Conservation (phyloP, 73 alveolate species). For the Effrenium voratum region DNA sequence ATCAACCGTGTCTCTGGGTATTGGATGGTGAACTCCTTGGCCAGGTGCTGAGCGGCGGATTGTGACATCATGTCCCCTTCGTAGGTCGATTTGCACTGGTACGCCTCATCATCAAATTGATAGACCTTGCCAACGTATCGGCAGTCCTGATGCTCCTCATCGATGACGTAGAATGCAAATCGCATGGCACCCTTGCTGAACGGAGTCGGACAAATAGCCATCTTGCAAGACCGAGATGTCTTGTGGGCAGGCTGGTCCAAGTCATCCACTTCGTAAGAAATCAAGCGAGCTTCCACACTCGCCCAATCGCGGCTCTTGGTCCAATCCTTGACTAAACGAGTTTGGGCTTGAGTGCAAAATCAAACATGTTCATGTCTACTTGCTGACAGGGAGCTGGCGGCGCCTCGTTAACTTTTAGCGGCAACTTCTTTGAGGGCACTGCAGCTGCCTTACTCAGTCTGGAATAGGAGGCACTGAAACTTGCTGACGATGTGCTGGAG, state of each 20-base stretch:
- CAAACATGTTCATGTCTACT: neutral
- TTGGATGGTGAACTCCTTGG: slow-evolving; percentile 43
- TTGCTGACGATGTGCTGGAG: neutral
- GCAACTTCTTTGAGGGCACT: neutral
- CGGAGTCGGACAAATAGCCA: slow-evolving; percentile 33
- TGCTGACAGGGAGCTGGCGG: neutral
- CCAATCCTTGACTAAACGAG: neutral
- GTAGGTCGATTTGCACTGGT: slow-evolving; percentile 40
- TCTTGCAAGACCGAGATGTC: neutral
- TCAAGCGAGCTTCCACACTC: slow-evolving; percentile 11
- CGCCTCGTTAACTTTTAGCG: neutral
- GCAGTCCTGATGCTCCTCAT: slow-evolving; percentile 24
- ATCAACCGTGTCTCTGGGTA: neutral
- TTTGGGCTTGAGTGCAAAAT: neutral
- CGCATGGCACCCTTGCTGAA: slow-evolving; percentile 67
- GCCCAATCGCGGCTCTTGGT: neutral
- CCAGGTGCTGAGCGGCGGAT: slow-evolving; percentile 32
- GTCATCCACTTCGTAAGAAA: slow-evolving; percentile 37
- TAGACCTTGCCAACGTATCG: slow-evolving; percentile 62
- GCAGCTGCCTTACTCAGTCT: neutral
- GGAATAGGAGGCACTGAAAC: slow-evolving; percentile 9
- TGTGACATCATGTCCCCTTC: slow-evolving; percentile 68
- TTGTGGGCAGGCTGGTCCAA: slow-evolving; percentile 24
- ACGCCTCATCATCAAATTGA: slow-evolving; percentile 26
- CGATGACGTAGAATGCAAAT: slow-evolving; percentile 37